Base-by-base conservation (phyloP, 176 grass and related monocot species). In the Pharus latifolius region DNA sequence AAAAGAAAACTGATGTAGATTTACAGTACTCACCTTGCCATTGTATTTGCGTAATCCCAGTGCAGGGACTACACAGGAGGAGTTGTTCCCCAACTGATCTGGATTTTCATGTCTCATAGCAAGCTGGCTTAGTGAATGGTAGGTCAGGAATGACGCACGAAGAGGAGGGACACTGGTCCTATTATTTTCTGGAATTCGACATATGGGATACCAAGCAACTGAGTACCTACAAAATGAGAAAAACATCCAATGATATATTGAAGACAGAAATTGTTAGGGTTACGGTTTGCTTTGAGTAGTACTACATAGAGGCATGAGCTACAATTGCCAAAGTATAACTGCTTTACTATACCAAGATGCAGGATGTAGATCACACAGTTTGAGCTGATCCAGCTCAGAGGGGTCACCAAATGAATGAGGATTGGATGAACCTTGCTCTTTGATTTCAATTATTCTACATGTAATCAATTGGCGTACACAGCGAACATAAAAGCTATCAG, bases 1-100 rank as follows among this genome's bases (percentile, higher is more conserved):
- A 31, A 12, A 12, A 51, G 1, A 2, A 34, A 15, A 22, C 2
- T 6, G 28, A 68, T 5, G 8, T 9, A 38, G 35, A 38, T 38
- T 38, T 38, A 22, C 11, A 49, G 1, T n/a, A 64, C 20, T 11
- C 50, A 64, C 59, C 46, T 64, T 34, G 15, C 30, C 60, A 29
- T 51, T 76, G 60, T 64, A 76, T 35, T 23, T 75, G n/a, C 16
- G 32, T 45, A 63, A 53, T 53, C 73, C 73, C 63, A 65, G 73
- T 34, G 48, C 47, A 55, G 73, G 60, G 24, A 64, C 17, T 10
- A 41, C 60, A 65, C 47, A 76, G 24, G 49, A 49, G 46, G 73
- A 27, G 33, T 4, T 76, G 2, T 76, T 64, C 31, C 48, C 73
- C 45, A 63, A 22, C 41, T 51, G 12, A 43, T 65, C 34, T 22